Base-by-base conservation (phyloP, 352 stramenopile genomes). In the Plasmopara viticola region DNA sequence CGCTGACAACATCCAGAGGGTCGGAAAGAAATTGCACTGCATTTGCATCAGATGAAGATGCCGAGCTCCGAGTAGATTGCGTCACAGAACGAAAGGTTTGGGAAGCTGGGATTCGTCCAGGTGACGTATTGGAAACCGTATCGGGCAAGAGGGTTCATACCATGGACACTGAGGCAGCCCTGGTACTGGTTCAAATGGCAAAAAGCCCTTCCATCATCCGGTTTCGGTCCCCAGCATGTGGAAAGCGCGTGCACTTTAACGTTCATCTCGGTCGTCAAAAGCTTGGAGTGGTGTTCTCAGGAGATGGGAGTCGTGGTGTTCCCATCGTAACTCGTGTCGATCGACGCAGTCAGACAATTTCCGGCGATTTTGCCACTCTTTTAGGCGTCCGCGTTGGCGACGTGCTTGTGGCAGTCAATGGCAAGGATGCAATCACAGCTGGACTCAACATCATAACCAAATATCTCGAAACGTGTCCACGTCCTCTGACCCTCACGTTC, bases 121-220 rank as follows among this genome's bases (percentile, higher is more conserved):
- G 75, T 10, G 78, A 89, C 31, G 56, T 83, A 5, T 55, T 89
- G 12, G 71, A 85, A 39, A 70, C 69, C 0, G 73, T 87, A 2
- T 65, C 53, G 2, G 68, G 58, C 18, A 66, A 62, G 10, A 41
- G 48, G 14, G 52, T 86, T 5, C 28, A 65, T 8, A 63, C 62
- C 0, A 70, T 81, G 53, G 49, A 56, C n/a, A 45, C 64, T 0
- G 56, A 72, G 9, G 58, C 74, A 4, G 74, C 76, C 2, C 45
- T 68, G 5, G 48, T 66, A 25, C 33, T 77, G 28, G 50, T 85
- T 0, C 40, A 58, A 46, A 66, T 54, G 20, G 56, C 69, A 2
- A 62, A 59, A 0, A 42, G 30, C 0, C 69, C 65, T 0, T 62
- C 61, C 0, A 66, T 86, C 17, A 60, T 85, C 42, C 74, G 78